Evolutionary conservation across 225 moss, liverwort and hornwort genomes (phyloP), one percentile per base, ranked within the genome.

Genomic region (Polytrichum formosum): DNA sequence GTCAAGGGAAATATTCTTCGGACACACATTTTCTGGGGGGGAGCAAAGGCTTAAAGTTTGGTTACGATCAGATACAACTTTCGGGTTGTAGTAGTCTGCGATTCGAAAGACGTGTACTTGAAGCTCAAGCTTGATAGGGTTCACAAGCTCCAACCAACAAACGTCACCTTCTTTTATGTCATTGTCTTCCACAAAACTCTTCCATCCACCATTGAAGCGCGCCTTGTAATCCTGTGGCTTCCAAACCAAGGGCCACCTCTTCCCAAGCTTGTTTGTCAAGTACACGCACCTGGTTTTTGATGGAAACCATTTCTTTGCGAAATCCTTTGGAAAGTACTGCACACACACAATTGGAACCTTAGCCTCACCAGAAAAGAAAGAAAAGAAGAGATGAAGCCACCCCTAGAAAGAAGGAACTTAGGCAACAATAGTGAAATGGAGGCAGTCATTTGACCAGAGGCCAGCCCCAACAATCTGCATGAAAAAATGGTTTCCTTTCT

Each of bases 191-290:
- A 6, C 67, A 26, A 67, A 67, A 21, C 54, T 27, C 67, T 54
- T 67, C 67, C 67, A 67, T 26, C 67, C 67, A 37, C 66, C 23
- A 2, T 20, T 16, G 33, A 66, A 37, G 33, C 66, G 35, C 0
- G 33, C 13, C 23, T 53, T 66, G 33, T 66, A 30, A 21, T 53
- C 16, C 66, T 66, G 31, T 13, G 66, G 46, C 22, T 23, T 66
- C 46, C 46, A 66, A 1, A 33, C n/a, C n/a, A 66, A 31, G 21
- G 66, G 37, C 66, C 66, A 66, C 59, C 59, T n/a, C 59, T 53
- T 31, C 31, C 21, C 22, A 13, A 31, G 22, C 1, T 7, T 33
- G 20, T 19, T 35, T 16, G 29, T 66, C 31, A 66, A 37, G n/a
- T 7, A 20, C 29, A 66, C 46, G 22, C 20, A 5, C 20, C 30